Base-by-base conservation (phyloP, 441 rosid species). In the Jatropha podagrica region DNA sequence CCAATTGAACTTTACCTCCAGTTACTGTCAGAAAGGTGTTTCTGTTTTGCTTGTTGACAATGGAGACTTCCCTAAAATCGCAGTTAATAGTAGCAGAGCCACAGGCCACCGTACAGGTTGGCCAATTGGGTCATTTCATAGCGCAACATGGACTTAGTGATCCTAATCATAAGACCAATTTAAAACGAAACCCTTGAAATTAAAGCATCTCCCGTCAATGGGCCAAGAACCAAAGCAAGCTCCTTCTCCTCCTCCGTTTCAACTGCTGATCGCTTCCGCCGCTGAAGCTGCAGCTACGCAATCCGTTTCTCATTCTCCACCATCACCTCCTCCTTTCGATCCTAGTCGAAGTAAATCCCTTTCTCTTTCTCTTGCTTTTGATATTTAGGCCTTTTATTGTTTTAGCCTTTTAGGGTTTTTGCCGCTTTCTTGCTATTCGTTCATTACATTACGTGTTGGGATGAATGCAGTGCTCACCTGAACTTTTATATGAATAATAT, bases 281-380 rank as follows among this genome's bases (percentile, higher is more conserved):
- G 62, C 62, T 23, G 63, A 42, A 12, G 56, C 27, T 14, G 17
- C 40, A 18, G 20, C 72, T 14, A 3, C 68, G 2, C 80, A 69
- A 38, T 68, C 79, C 7, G 82, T 68, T 72, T 64, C 69, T 23
- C 8, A 44, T 7, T 49, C 76, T 17, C 75, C 77, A 6, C 69
- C 87, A 23, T 67, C 85, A 72, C 76, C 84, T 0, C 69, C 85
- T 74, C 76, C 84, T 0, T 89, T 92, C 80, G 94, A 93, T 84
- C 97, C 96, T 64, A 86, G 88, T 84, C 89, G 94, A 87, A 91
- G 97, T 92, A 88, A 86, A 15, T 74, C 61, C 74, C 85, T 54
- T n/a, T 46, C 66, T 55, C 37, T 66, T 79, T 37, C 54, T 76
- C 55, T n/a, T 60, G 6, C 42, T 27, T 59, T 73, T 44, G 18